Conservation (phyloP, 192 early-diverging fungal genomes). For the Diversispora eburnea region DNA sequence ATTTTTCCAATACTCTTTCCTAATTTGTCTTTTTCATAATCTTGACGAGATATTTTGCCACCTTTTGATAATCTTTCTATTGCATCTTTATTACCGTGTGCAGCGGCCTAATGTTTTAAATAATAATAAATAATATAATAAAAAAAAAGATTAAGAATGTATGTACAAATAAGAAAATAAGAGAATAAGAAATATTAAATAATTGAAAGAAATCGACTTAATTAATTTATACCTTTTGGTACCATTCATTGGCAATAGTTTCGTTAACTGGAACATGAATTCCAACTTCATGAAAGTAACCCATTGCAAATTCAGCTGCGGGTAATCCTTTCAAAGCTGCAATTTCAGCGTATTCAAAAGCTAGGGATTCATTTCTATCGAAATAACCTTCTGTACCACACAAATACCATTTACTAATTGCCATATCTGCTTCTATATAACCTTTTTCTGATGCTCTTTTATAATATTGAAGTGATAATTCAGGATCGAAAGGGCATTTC, state of each 20-base stretch:
- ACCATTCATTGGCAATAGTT: slow-evolving; percentile 56
- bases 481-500: slow-evolving; percentile 62
- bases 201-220: background rate
- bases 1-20: slow-evolving; percentile 1
- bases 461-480: slow-evolving; percentile 72
- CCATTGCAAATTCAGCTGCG: slow-evolving; percentile 85
- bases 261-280: slow-evolving; percentile 57
- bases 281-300: slow-evolving; percentile 84
- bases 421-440: slow-evolving; percentile 81
- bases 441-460: slow-evolving; percentile 74
- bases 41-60: slow-evolving; percentile 27
- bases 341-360: slow-evolving; percentile 77
- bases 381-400: slow-evolving; percentile 67
- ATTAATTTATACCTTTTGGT: slow-evolving; percentile 30
- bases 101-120: slow-evolving; percentile 30
- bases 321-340: slow-evolving; percentile 75
- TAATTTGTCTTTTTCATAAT: slow-evolving; percentile 5
- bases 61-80: slow-evolving; percentile 29
- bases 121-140: background rate
- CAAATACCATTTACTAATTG: slow-evolving; percentile 81
- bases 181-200: background rate
- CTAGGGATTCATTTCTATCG: slow-evolving; percentile 63
- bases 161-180: background rate
- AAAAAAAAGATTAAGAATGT: background rate
- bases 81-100: slow-evolving; percentile 40